Percentiles rank a stretch among this genome's conserved stretches.
Conservation (phyloP, 2,329 filamentous ascomycete genomes). For the Whalleya microplaca region DNA sequence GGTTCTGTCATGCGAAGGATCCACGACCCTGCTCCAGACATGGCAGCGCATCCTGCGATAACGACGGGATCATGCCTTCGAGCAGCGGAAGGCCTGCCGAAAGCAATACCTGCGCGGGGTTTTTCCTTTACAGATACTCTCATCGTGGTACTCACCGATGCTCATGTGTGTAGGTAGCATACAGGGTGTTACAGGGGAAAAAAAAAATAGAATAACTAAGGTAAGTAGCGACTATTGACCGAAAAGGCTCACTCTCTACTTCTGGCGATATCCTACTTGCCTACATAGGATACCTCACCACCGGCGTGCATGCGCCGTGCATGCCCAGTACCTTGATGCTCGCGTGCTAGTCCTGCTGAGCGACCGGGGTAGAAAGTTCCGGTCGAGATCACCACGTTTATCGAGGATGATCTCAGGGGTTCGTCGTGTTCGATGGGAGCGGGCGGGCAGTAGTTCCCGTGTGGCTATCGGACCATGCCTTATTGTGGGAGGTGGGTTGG, state of each 20-base stretch:
- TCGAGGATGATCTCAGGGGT: background rate
- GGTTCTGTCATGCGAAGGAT: slow-evolving; percentile 13
- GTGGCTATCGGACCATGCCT: slow-evolving; percentile 27
- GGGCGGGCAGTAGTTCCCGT: slow-evolving; percentile 17
- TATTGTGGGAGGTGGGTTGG: slow-evolving; percentile 20
- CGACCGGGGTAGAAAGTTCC: slow-evolving; percentile 14
- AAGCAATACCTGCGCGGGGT: background rate
- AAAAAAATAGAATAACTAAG: background rate
- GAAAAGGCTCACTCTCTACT: background rate
- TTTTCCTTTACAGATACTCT: background rate
- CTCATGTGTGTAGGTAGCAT: background rate
- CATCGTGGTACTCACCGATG: background rate
- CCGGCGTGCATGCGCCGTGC: background rate
- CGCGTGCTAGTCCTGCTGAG: slow-evolving; percentile 17
- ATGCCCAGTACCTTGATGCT: slow-evolving; percentile 18
- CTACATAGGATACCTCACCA: background rate
- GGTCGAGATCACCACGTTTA: slow-evolving; percentile 3
- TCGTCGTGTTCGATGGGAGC: slow-evolving; percentile 2
- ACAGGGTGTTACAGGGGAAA: background rate
- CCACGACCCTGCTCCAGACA: slow-evolving; percentile 11
- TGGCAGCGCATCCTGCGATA: slow-evolving; percentile 17
- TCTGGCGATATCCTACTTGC: background rate
- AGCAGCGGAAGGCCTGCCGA: background rate
- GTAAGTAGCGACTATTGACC: background rate
- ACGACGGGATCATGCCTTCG: slow-evolving; percentile 5